These are phyloP conservation scores for Colletotrichum incanum DNA, from an alignment of 2,329 filamentous ascomycete species.

Conservation along the genomic window DNA sequence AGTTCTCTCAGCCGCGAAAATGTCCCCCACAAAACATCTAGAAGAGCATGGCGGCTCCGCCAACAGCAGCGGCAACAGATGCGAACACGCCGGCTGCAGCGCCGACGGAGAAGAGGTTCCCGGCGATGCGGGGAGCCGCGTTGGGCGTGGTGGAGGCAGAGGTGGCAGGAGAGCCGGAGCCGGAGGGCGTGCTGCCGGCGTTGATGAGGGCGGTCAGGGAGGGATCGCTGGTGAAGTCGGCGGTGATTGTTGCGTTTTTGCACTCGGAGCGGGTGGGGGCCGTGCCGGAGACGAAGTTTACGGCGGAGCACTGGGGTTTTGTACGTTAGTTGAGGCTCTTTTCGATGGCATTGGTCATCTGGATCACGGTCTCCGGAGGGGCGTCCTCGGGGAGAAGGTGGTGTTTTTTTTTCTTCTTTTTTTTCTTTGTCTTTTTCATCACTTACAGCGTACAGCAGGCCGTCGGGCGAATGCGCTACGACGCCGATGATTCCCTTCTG, in stretches of 20 bases:
- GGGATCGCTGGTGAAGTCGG: slow-evolving; percentile 51
- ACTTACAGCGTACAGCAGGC: slow-evolving; percentile 70
- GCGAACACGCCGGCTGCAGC: neutral
- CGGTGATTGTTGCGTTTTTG: slow-evolving; percentile 52
- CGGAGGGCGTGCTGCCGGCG: slow-evolving; percentile 25
- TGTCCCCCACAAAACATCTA: neutral
- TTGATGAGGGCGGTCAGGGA: slow-evolving; percentile 54
- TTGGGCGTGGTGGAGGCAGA: slow-evolving; percentile 22
- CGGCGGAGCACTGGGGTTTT: slow-evolving; percentile 64
- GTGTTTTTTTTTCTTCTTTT: neutral
- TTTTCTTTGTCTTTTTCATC: too few relatives aligned
- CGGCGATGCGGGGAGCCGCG: slow-evolving; percentile 2
- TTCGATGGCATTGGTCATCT: neutral
- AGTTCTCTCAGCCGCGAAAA: neutral
- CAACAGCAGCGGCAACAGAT: slow-evolving; percentile 36
- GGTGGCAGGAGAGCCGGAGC: neutral
- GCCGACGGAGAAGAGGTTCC: slow-evolving; percentile 15
- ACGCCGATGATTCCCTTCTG: slow-evolving; percentile 70
- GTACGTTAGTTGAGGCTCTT: slow-evolving; percentile 20
- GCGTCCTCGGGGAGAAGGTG: neutral
- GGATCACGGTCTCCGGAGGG: neutral
- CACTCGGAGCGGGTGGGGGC: slow-evolving; percentile 52
- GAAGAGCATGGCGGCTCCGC: slow-evolving; percentile 39
- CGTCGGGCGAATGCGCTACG: slow-evolving; percentile 68
- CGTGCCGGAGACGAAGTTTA: slow-evolving; percentile 68